Conservation (phyloP, 2,329 filamentous ascomycete species). For the Penicillium sp. region DNA sequence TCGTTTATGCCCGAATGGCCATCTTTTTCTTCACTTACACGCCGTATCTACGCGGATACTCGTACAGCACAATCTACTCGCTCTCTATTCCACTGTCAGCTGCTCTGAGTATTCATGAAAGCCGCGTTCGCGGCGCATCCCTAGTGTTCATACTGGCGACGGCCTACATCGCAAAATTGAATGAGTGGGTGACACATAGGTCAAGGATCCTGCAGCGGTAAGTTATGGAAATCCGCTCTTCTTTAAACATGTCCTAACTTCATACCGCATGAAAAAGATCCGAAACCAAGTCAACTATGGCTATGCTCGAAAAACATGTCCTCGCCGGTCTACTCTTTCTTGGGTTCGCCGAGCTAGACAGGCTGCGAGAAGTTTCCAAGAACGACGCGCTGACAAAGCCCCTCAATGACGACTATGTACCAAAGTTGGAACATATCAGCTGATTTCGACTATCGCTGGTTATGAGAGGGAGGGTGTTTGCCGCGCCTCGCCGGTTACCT, state of each 20-base stretch:
- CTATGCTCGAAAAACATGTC: background rate
- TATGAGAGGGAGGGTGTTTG: no score
- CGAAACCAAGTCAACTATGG: background rate
- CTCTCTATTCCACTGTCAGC: slow-evolving; percentile 2
- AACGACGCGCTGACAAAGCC: background rate
- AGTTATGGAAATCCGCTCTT: background rate
- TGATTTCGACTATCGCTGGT: no score
- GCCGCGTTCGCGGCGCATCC: background rate
- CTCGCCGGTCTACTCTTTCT: background rate
- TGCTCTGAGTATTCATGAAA: background rate
- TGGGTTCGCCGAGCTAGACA: background rate
- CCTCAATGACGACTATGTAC: background rate
- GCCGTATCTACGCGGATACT: background rate
- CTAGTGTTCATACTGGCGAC: background rate
- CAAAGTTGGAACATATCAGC: background rate
- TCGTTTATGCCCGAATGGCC: slow-evolving; percentile 1
- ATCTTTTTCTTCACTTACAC: slow-evolving; percentile 5
- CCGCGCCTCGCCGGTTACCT: background rate
- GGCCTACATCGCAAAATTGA: background rate
- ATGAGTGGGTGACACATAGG: background rate
- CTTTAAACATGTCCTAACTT: background rate
- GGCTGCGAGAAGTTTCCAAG: background rate
- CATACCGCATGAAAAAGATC: background rate
- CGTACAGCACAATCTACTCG: background rate
- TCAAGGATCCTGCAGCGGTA: background rate